A percentile compares a stretch with the other conserved stretches of the same genome.
Conservation (phyloP, 2,329 filamentous ascomycete genomes). For the Metarhizium guizhouense region DNA sequence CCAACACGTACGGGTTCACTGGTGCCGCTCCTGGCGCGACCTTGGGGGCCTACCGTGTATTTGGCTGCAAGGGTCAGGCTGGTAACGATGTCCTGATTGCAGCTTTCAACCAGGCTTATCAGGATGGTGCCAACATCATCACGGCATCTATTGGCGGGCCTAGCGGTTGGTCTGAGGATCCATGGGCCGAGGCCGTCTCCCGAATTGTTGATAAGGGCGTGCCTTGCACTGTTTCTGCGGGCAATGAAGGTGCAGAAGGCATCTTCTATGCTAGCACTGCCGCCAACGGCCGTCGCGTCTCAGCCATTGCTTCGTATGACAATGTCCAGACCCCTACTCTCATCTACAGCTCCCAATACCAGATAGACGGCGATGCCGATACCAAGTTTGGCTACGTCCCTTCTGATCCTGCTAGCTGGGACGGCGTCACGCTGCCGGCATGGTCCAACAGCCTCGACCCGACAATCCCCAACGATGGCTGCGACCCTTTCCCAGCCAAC, state of each 20-base stretch:
- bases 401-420: conserved; percentile 33
- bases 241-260: conserved; percentile 37
- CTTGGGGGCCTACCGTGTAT: conserved; percentile 48
- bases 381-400: conserved; percentile 33
- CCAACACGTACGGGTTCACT: conserved; percentile 42
- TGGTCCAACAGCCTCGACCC: conserved; percentile 42
- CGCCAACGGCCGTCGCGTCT: conserved; percentile 36
- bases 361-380: conserved; percentile 23
- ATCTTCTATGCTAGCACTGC: conserved; percentile 42
- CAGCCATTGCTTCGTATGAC: conserved; percentile 41
- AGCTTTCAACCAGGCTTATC: conserved; percentile 50
- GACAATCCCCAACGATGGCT: conserved; percentile 39
- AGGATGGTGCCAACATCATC: conserved; percentile 51
- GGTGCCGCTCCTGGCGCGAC: conserved; percentile 48
- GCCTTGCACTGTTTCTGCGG: conserved; percentile 42
- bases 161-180: conserved; percentile 43
- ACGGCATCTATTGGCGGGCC: conserved; percentile 44
- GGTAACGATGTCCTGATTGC: conserved; percentile 48
- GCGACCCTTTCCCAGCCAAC: conserved; percentile 38
- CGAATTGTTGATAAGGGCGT: conserved; percentile 45
- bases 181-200: conserved; percentile 39
- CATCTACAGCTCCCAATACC: conserved; percentile 32
- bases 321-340: conserved; percentile 34
- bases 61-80: conserved; percentile 43
- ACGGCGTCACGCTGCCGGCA: conserved; percentile 36